A percentile compares a stretch with the other conserved stretches of the same genome.
These are phyloP conservation scores for Rhizopus microsporus DNA, from an alignment of 371 early-diverging fungal genomes.

Conservation along the genomic window DNA sequence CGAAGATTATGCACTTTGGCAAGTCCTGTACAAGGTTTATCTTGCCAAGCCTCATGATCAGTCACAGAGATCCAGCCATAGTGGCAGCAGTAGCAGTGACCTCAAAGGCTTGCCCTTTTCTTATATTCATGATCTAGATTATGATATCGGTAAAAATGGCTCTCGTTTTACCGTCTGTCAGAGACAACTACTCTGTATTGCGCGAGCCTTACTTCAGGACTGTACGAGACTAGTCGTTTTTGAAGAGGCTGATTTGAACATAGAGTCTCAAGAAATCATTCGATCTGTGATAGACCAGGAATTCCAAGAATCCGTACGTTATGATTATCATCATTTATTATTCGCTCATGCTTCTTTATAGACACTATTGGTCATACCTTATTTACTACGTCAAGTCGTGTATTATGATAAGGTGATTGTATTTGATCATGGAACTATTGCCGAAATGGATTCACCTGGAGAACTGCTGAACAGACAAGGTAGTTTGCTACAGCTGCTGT, in stretches of 20 bases:
- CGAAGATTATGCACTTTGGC: slow-evolving; percentile 83
- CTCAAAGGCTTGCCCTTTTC: slow-evolving; percentile 8
- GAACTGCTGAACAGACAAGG: slow-evolving; percentile 36
- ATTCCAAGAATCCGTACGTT: slow-evolving; percentile 66
- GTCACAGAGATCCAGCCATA: slow-evolving; percentile 20
- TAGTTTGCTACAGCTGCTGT: slow-evolving; percentile 32
- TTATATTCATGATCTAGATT: slow-evolving; percentile 53
- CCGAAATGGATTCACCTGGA: slow-evolving; percentile 75
- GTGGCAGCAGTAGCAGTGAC: not conserved
- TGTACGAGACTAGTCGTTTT: slow-evolving; percentile 71
- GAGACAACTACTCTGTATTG: slow-evolving; percentile 79
- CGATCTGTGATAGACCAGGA: slow-evolving; percentile 80
- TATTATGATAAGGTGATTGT: slow-evolving; percentile 59
- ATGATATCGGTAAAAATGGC: slow-evolving; percentile 60
- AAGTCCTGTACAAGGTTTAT: slow-evolving; percentile 68
- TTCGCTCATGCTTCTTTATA: slow-evolving; percentile 26
- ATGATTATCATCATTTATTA: not conserved
- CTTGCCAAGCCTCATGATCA: slow-evolving; percentile 43
- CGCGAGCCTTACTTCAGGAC: slow-evolving; percentile 75
- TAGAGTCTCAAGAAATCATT: slow-evolving; percentile 74
- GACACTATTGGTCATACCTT: slow-evolving; percentile 85
- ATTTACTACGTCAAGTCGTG: slow-evolving; percentile 70
- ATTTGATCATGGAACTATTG: slow-evolving; percentile 72
- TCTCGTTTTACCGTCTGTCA: slow-evolving; percentile 79
- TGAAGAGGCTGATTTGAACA: slow-evolving; percentile 74